These are phyloP conservation scores for Pseudomonodictys pantanalensis DNA, from an alignment of 495 filamentous ascomycete species.

Conservation along the genomic window DNA sequence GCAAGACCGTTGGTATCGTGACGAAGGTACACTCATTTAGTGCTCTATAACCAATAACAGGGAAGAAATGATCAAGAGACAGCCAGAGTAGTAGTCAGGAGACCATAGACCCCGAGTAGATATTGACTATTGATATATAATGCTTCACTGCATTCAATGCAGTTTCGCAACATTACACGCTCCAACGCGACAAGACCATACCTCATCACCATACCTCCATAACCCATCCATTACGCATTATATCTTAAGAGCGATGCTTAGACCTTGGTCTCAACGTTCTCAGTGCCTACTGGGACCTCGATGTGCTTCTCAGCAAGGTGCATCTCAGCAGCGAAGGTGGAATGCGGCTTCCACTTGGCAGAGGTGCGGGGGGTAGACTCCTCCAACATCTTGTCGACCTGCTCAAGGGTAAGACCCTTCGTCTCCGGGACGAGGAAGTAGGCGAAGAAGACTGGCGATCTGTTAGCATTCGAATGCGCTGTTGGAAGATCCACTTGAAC, in stretches of 20 bases:
- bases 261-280: conserved; percentile 6
- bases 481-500: conserved; percentile 38
- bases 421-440: conserved; percentile 23
- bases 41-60: too few species aligned
- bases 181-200: not conserved
- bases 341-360: conserved; percentile 65
- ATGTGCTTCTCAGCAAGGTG: conserved; percentile 48
- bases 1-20: too few species aligned
- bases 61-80: not conserved
- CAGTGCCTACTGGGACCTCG: conserved; percentile 19
- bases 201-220: not conserved
- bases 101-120: not conserved
- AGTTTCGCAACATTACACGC: not conserved
- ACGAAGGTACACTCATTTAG: too few species aligned
- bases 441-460: conserved; percentile 12
- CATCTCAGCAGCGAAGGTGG: conserved; percentile 66
- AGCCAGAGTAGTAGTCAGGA: too few species aligned
- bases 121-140: conserved; percentile 2
- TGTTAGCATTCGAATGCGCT: conserved; percentile 14
- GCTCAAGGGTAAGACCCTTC: conserved; percentile 72
- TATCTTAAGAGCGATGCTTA: not conserved
- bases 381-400: conserved; percentile 88
- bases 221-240: conserved; percentile 3
- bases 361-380: conserved; percentile 72
- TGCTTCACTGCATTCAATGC: conserved; percentile 6